Base-by-base conservation (phyloP, 805 yeast species). In the Metschnikowia picachoensis region DNA sequence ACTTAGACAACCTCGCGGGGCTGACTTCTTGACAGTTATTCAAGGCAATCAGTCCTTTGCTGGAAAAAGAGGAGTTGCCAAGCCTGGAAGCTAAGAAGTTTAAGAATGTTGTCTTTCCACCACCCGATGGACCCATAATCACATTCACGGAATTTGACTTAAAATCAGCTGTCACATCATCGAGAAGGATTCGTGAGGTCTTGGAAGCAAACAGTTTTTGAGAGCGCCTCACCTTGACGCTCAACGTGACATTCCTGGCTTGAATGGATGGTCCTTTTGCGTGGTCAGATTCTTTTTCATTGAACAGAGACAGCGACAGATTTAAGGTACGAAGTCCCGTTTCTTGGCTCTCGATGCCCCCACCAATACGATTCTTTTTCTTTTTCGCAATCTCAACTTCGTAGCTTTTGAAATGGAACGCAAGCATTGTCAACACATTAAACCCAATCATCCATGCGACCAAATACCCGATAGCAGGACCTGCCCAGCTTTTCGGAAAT, bases 51-150 rank as follows among this genome's bases (percentile, higher is more conserved):
- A 39, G 37, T 1, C 75, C 75, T 2, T 46, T 55, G 1, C 59
- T 40, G 9, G 53, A 41, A 40, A 52, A 70, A 4, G 52, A 46
- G 1, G 61, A 52, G 3, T 55, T 42, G 25, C 55, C 50, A 9
- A 82, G 60, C 43, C 94, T 70, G 17, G 82, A 80, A 16, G 94
- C 81, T 15, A 85, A 66, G 32, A 74, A 64, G 58, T 83, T 85
- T 51, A 85, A 64, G 37, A 86, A 60, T 0, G 91, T 79, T 0
- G 89, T 81, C 57, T 85, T 85, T 9, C 92, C 94, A 0, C 86
- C 80, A 0, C 92, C 92, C 1, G 90, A 84, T 0, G 92, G 91
- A 0, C 94, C 94, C 82, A 85, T 78, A 37, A 85, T 83, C 4
- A 83, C 87, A 58, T 83, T 85, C 9, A 86, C 67, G 35, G 77